Percentiles rank a stretch among this genome's conserved stretches.
Evolutionary conservation across 495 filamentous ascomycete species (phyloP).

Genomic region (Tuber indicum): DNA sequence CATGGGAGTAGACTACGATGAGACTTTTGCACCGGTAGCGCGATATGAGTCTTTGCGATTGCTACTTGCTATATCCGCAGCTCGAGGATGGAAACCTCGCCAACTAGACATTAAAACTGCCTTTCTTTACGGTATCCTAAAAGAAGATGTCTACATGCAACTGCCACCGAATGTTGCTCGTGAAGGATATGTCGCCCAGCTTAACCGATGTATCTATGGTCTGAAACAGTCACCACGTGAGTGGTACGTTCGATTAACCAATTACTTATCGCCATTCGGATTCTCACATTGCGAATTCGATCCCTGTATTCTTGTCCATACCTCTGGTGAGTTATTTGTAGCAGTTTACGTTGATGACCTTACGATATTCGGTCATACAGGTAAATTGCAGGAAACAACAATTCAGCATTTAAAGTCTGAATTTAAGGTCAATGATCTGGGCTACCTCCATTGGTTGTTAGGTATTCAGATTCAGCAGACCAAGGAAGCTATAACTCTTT

Average conservation of each 20-base stretch:
- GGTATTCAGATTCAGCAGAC: slow-evolving; percentile 6
- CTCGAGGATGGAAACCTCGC: too few species aligned
- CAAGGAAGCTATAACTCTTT: neutral
- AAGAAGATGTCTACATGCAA: slow-evolving; percentile 21
- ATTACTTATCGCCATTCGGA: slow-evolving; percentile 10
- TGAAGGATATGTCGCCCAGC: slow-evolving; percentile 4
- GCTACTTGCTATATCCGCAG: too few species aligned
- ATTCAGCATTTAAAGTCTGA: neutral
- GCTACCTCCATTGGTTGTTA: neutral
- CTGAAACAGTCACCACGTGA: slow-evolving; percentile 30
- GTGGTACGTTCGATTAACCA: slow-evolving; percentile 20
- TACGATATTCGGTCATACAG: too few species aligned
- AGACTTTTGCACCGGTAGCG: too few species aligned
- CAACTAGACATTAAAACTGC: slow-evolving; percentile 19
- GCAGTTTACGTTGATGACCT: too few species aligned
- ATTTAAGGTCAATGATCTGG: slow-evolving; percentile 14
- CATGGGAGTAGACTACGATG: slow-evolving; percentile 37
- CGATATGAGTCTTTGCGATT: neutral
- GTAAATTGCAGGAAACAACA: too few species aligned
- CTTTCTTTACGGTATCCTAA: slow-evolving; percentile 20
- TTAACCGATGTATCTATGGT: slow-evolving; percentile 16
- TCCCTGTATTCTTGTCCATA: slow-evolving; percentile 14
- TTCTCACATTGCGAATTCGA: slow-evolving; percentile 14
- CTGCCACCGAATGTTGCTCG: slow-evolving; percentile 22
- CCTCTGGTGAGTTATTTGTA: too few species aligned